A percentile compares a stretch with the other conserved stretches of the same genome.
Evolutionary conservation across 1,284 basidiomycete genomes (phyloP).

Genomic region (Meira nashicola): DNA sequence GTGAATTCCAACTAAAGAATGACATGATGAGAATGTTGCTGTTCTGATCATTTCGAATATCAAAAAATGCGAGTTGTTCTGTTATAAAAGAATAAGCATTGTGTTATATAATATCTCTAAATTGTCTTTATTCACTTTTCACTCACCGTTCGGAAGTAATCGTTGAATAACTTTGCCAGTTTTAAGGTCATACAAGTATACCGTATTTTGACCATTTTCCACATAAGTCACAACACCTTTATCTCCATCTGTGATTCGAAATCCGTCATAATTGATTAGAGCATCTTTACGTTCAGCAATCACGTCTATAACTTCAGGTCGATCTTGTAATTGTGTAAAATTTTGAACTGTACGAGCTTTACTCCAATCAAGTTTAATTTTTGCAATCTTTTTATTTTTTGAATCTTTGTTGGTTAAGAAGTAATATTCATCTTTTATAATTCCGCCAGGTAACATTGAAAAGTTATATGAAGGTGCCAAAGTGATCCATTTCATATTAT

Average conservation of each 20-base stretch:
- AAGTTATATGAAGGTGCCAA: constrained; percentile 43
- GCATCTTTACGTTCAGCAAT: constrained; percentile 67
- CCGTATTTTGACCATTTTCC: constrained; percentile 74
- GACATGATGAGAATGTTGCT: constrained; percentile 66
- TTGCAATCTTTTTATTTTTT: constrained; percentile 43
- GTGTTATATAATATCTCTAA: too few species aligned
- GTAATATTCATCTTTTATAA: constrained; percentile 44
- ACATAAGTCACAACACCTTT: constrained; percentile 67
- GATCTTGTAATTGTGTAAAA: constrained; percentile 31
- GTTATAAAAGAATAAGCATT: too few species aligned
- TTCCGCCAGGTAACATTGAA: constrained; percentile 36
- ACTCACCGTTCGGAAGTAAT: constrained; percentile 59
- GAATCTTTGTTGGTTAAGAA: constrained; percentile 49
- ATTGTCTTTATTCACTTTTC: too few species aligned
- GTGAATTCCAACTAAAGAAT: constrained; percentile 29
- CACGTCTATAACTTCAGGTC: constrained; percentile 57
- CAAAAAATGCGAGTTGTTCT: too few species aligned
- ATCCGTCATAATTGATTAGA: constrained; percentile 59
- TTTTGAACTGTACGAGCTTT: constrained; percentile 29
- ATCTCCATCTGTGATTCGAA: constrained; percentile 61
- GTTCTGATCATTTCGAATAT: constrained; percentile 54
- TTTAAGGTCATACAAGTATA: constrained; percentile 66
- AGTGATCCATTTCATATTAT: constrained; percentile 38
- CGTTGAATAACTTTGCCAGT: constrained; percentile 62
- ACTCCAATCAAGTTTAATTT: constrained; percentile 24